A percentile compares a stretch with the other conserved stretches of the same genome.
Evolutionary conservation across 768 basidiomycete species (phyloP).

Genomic region (Gautieria morchelliformis): DNA sequence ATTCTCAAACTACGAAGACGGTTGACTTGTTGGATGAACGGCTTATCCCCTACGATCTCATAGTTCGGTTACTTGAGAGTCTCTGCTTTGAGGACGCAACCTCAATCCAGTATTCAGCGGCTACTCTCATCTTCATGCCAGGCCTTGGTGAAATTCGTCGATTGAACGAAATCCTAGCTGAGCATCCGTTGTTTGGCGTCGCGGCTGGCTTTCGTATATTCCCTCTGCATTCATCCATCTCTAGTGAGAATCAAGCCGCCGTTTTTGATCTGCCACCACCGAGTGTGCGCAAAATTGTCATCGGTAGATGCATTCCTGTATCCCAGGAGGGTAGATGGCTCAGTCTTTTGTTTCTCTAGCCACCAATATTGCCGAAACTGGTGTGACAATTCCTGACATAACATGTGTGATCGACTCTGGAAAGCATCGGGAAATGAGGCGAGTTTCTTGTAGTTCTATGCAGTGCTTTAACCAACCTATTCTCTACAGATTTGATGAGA

Average conservation of each 20-base stretch:
- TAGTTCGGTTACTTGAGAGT: constrained; percentile 70
- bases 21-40: constrained; percentile 84
- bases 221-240: constrained; percentile 87
- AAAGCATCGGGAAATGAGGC: constrained; percentile 92
- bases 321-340: background rate
- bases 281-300: constrained; percentile 86
- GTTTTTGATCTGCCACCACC: constrained; percentile 83
- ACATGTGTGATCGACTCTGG: constrained; percentile 94
- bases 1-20: constrained; percentile 63
- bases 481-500: constrained; percentile 77
- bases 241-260: constrained; percentile 81
- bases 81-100: constrained; percentile 62
- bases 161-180: constrained; percentile 68
- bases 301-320: constrained; percentile 42
- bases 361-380: constrained; percentile 93
- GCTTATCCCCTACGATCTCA: constrained; percentile 84
- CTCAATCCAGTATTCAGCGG: constrained; percentile 54
- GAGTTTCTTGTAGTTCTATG: constrained; percentile 3
- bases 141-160: constrained; percentile 90
- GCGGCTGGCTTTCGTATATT: constrained; percentile 60
- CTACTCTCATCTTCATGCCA: constrained; percentile 88
- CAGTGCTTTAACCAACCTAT: constrained; percentile 2
- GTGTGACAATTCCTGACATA: constrained; percentile 96
- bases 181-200: constrained; percentile 65
- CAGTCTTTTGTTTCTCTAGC: constrained; percentile 32